Conservation (phyloP, 1,139 yeast species). For the Kodamaea plutei region DNA sequence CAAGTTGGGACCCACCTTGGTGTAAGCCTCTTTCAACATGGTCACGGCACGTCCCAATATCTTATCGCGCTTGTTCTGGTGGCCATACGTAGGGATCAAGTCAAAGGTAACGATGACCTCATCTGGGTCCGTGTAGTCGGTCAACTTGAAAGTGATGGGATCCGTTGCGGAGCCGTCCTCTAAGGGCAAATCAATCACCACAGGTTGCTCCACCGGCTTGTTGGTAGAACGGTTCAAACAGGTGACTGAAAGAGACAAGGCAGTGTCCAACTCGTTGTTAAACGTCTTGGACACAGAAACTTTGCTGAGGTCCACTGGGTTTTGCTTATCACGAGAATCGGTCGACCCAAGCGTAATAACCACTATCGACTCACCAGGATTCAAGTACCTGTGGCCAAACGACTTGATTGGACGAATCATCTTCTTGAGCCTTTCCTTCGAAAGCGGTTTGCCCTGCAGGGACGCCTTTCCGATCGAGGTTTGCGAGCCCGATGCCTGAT, state of each 20-base stretch:
- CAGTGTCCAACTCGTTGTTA: conserved; percentile 82
- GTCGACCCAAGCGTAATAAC: conserved; percentile 84
- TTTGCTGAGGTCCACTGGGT: conserved; percentile 67
- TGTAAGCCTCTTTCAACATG: conserved; percentile 56
- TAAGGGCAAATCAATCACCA: conserved; percentile 74
- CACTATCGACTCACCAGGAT: conserved; percentile 60
- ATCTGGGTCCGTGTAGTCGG: conserved; percentile 43
- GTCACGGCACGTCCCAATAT: conserved; percentile 87
- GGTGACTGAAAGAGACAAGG: conserved; percentile 71
- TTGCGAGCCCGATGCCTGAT: conserved; percentile 26
- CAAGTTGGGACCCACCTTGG: conserved; percentile 67
- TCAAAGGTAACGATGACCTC: conserved; percentile 74
- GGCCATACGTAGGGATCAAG: conserved; percentile 84
- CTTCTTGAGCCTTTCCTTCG: conserved; percentile 18
- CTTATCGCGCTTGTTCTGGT: conserved; percentile 26
- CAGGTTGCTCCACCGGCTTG: conserved; percentile 56
- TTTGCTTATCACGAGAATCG: conserved; percentile 57
- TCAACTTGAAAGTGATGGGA: conserved; percentile 72
- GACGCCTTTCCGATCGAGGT: conserved; percentile 13
- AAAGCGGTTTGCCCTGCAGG: conserved; percentile 1
- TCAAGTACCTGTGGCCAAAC: conserved; percentile 78
- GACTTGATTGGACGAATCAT: conserved; percentile 60
- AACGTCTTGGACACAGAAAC: conserved; percentile 74
- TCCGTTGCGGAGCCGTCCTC: conserved; percentile 82
- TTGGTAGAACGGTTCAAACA: conserved; percentile 44